Percentiles rank a stretch among this genome's conserved stretches.
Evolutionary conservation across 2,329 filamentous ascomycete genomes (phyloP).

Genomic region (Didymellaceae sp.): DNA sequence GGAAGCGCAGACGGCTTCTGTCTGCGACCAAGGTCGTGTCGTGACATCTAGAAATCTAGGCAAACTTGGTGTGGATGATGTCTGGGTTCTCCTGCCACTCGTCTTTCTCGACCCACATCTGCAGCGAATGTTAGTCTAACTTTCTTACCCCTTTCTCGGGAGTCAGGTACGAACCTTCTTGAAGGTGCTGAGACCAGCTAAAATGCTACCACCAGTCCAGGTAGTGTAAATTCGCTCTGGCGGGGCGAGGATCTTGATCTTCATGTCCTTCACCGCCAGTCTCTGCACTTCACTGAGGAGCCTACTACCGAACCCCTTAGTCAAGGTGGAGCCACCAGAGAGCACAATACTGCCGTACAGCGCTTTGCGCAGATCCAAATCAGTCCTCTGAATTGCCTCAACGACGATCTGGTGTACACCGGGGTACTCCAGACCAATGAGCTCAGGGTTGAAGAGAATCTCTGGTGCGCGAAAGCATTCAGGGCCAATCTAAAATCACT

Average conservation of each 20-base stretch:
- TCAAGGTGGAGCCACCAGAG: slow-evolving; percentile 93
- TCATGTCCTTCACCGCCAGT: slow-evolving; percentile 97
- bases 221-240: slow-evolving; percentile 98
- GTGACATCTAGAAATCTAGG: slow-evolving; percentile 65
- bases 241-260: slow-evolving; percentile 98
- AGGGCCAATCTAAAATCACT: slow-evolving; percentile 72
- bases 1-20: slow-evolving; percentile 27
- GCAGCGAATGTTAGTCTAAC: slow-evolving; percentile 40
- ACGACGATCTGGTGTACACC: slow-evolving; percentile 98
- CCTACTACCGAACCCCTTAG: slow-evolving; percentile 94
- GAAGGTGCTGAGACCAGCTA: slow-evolving; percentile 96
- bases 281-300: slow-evolving; percentile 90
- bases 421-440: slow-evolving; percentile 95
- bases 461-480: slow-evolving; percentile 96
- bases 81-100: slow-evolving; percentile 99
- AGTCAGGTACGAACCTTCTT: slow-evolving; percentile 74
- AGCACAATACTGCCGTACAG: slow-evolving; percentile 97
- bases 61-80: slow-evolving; percentile 98
- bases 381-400: slow-evolving; percentile 91
- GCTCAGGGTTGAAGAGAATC: slow-evolving; percentile 96
- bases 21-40: slow-evolving; percentile 29
- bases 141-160: slow-evolving; percentile 4
- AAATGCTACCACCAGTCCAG: slow-evolving; percentile 97
- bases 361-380: slow-evolving; percentile 92
- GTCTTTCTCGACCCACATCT: slow-evolving; percentile 99